Base-by-base conservation (phyloP, 169 alveolate species). In the Plasmodium falciparum region DNA sequence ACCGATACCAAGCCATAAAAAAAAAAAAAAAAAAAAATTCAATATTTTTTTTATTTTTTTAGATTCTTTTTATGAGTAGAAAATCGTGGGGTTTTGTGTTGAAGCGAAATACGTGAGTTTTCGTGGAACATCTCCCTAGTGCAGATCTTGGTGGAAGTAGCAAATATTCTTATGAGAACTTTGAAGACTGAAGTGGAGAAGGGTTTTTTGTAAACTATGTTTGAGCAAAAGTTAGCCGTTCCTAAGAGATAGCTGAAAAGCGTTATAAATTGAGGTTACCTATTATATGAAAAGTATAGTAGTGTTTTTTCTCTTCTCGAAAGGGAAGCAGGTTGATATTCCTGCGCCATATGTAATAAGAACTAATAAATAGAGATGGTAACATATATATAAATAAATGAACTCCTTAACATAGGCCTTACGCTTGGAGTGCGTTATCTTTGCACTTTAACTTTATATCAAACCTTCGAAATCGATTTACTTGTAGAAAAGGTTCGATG, bases 131-230 rank as follows among this genome's bases (percentile, higher is more conserved):
- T 96, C 91, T 63, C 93, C 94, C 96, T 94, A 96, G 99, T 96
- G 99, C 98, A 96, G 98, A 95, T 96, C 97, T 95, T 97, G 98
- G 98, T 95, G 97, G 97, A 94, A 94, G 97, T 97, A 97, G 97
- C 97, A 95, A 96, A 70, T 95, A 96, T 96, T 96, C 97, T 95
- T 94, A 92, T 94, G 98, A 95, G 96, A 96, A 94, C 97, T 94
- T 96, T 96, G 98, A 95, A 96, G 98, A 93, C 97, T 95, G 97
- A 96, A 94, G 97, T 95, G 97, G 98, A 95, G 97, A 96, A 97
- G 98, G 98, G 95, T 96, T 95, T 97, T 97, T 94, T 90, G 97
- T 78, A 95, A 94, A 95, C 97, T 93, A 97, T 95, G 94, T 67
- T 95, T 95, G 98, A 95, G 93, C 97, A 94, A 93, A 97, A 97